Percentiles rank a stretch among this genome's conserved stretches.
phyloP scores from a whole-genome alignment of 306 rosid genomes.

The Fagus sylvatica region DNA sequence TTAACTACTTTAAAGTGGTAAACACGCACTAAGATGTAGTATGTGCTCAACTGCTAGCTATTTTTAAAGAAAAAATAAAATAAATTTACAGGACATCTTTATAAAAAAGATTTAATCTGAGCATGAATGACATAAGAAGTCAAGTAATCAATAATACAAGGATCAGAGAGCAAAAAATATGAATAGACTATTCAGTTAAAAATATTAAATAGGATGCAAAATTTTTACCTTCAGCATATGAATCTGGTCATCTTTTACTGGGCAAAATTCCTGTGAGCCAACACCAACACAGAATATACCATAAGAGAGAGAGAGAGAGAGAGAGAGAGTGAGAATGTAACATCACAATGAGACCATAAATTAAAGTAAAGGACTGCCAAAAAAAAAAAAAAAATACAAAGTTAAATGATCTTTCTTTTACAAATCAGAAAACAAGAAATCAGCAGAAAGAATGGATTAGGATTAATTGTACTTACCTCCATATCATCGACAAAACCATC shows the following conservation, averaged over 20 bases:
- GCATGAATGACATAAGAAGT: neutral
- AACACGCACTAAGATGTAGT: neutral
- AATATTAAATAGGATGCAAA: neutral
- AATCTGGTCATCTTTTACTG: slow-evolving; percentile 54
- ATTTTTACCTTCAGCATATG: slow-evolving; percentile 59
- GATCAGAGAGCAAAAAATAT: neutral
- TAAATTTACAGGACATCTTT: neutral
- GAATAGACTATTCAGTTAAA: neutral
- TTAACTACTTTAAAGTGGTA: neutral
- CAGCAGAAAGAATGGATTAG: neutral
- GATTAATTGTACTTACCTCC: slow-evolving; percentile 52
- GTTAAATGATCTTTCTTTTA: slow-evolving; percentile 1
- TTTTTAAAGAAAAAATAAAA: neutral
- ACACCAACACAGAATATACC: slow-evolving; percentile 16
- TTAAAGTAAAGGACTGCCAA: neutral
- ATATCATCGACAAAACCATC: slow-evolving; percentile 75
- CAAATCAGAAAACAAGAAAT: neutral
- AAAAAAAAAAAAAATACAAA: slow-evolving; percentile 8
- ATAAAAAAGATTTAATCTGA: neutral
- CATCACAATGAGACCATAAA: neutral
- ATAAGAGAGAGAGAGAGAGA: slow-evolving; percentile 14
- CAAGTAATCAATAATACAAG: neutral
- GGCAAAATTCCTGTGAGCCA: slow-evolving; percentile 63
- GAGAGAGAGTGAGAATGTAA: neutral
- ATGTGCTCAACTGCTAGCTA: neutral